These are phyloP conservation scores for Pouteria campechiana DNA, from an alignment of 179 eudicot species.

Conservation along the genomic window DNA sequence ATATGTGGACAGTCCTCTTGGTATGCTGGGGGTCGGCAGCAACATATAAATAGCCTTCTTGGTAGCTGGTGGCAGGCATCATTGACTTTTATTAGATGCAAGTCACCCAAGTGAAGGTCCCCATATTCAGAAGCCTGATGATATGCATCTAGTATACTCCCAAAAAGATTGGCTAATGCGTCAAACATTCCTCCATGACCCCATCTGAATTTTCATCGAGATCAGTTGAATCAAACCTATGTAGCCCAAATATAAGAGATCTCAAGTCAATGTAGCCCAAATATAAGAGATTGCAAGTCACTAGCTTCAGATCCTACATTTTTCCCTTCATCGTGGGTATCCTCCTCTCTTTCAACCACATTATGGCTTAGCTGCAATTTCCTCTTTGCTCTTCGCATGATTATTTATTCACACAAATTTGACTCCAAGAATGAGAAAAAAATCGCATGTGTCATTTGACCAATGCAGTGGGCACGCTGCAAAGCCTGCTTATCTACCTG, in stretches of 20 bases:
- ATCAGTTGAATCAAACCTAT: slow-evolving; percentile 57
- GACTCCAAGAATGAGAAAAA: too few relatives aligned
- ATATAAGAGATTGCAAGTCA: too few relatives aligned
- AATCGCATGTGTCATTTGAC: slow-evolving; percentile 84
- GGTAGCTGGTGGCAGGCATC: too few relatives aligned
- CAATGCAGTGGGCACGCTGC: slow-evolving; percentile 96
- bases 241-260: slow-evolving; percentile 74
- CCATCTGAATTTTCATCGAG: slow-evolving; percentile 54
- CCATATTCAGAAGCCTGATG: slow-evolving; percentile 65
- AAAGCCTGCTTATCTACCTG: slow-evolving; percentile 94
- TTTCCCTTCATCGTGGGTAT: slow-evolving; percentile 31
- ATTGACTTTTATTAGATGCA: slow-evolving; percentile 65
- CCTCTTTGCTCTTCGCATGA: slow-evolving; percentile 79
- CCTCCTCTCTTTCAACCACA: slow-evolving; percentile 65
- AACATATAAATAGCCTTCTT: too few relatives aligned
- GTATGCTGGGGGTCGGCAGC: too few relatives aligned
- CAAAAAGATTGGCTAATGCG: slow-evolving; percentile 64
- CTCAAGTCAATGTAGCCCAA: too few relatives aligned
- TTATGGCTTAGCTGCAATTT: slow-evolving; percentile 81
- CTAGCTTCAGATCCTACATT: slow-evolving; percentile 52
- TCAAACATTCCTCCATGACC: slow-evolving; percentile 92
- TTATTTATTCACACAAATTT: too few relatives aligned
- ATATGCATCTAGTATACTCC: slow-evolving; percentile 57
- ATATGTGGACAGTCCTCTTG: too few relatives aligned
- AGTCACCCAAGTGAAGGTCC: slow-evolving; percentile 90